A percentile compares a stretch with the other conserved stretches of the same genome.
Evolutionary conservation across 2,329 filamentous ascomycete species (phyloP).

Genomic region (Botrytis hyacinthi): DNA sequence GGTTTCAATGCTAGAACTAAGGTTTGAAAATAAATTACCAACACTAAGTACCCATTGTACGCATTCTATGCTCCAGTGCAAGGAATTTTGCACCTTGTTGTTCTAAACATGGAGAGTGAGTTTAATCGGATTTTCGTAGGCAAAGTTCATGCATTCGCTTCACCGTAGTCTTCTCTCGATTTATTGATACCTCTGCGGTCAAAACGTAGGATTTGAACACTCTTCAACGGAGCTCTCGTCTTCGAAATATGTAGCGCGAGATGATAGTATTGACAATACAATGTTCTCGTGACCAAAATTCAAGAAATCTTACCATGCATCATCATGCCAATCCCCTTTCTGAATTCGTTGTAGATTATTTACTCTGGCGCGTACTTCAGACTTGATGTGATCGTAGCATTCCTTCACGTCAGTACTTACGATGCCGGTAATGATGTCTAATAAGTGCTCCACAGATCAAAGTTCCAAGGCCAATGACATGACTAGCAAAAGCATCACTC

Average conservation of each 20-base stretch:
- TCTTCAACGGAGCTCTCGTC: not conserved
- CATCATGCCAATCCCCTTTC: not conserved
- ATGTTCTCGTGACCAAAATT: not conserved
- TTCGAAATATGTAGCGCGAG: not conserved
- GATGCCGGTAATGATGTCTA: not conserved
- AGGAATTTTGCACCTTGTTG: not conserved
- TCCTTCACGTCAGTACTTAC: not conserved
- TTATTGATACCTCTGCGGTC: not conserved
- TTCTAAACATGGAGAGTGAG: not conserved
- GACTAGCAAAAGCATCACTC: not conserved
- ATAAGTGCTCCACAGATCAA: not conserved
- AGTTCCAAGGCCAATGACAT: not conserved
- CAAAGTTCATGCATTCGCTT: not conserved
- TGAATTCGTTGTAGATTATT: not conserved
- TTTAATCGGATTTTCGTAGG: not conserved
- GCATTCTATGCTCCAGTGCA: not conserved
- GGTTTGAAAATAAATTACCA: not conserved
- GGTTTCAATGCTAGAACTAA: not conserved
- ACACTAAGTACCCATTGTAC: not conserved
- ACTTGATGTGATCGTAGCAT: not conserved
- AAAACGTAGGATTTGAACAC: not conserved
- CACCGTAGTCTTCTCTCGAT: not conserved
- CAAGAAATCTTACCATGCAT: not conserved
- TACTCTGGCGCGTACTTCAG: not conserved
- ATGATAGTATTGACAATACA: not conserved